Percentiles rank a stretch among this genome's conserved stretches.
Evolutionary conservation across 2,329 filamentous ascomycete species (phyloP).

Genomic region (Sordariomycetes sp.): DNA sequence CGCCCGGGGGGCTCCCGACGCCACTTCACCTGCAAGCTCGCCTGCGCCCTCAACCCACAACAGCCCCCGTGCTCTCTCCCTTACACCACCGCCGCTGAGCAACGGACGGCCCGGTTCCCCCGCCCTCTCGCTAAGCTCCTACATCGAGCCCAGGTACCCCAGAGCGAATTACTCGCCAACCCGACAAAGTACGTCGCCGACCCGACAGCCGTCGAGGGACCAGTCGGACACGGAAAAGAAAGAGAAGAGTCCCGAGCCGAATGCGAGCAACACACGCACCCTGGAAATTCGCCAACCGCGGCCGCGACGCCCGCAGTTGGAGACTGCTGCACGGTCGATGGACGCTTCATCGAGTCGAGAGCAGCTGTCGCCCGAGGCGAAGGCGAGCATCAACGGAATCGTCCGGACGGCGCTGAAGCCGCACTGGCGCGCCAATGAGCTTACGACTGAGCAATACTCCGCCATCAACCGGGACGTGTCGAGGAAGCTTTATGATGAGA

Average conservation of each 20-base stretch:
- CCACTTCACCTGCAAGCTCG: slow-evolving; percentile 4
- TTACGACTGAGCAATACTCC: slow-evolving; percentile 85
- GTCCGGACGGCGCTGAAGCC: slow-evolving; percentile 76
- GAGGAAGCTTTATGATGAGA: slow-evolving; percentile 71
- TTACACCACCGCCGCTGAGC: slow-evolving; percentile 57
- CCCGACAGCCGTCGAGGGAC: slow-evolving; percentile 23
- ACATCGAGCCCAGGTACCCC: slow-evolving; percentile 64
- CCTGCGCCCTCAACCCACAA: slow-evolving; percentile 46
- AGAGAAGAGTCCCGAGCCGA: slow-evolving; percentile 18
- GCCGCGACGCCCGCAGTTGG: slow-evolving; percentile 31
- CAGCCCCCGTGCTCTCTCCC: slow-evolving; percentile 56
- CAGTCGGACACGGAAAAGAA: slow-evolving; percentile 31
- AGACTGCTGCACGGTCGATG: slow-evolving; percentile 35
- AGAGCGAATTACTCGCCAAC: slow-evolving; percentile 64
- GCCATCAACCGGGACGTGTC: slow-evolving; percentile 86
- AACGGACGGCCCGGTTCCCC: slow-evolving; percentile 52
- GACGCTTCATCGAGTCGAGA: slow-evolving; percentile 60
- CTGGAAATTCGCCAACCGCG: slow-evolving; percentile 43
- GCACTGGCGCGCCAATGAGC: slow-evolving; percentile 66
- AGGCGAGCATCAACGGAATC: slow-evolving; percentile 80
- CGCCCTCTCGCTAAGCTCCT: slow-evolving; percentile 54
- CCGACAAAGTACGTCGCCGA: slow-evolving; percentile 13
- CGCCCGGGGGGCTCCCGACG: slow-evolving; percentile 10
- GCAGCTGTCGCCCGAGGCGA: slow-evolving; percentile 66
- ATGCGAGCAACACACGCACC: slow-evolving; percentile 16